Conservation (phyloP, 1,284 basidiomycete species). For the Rugosomyces carneus region DNA sequence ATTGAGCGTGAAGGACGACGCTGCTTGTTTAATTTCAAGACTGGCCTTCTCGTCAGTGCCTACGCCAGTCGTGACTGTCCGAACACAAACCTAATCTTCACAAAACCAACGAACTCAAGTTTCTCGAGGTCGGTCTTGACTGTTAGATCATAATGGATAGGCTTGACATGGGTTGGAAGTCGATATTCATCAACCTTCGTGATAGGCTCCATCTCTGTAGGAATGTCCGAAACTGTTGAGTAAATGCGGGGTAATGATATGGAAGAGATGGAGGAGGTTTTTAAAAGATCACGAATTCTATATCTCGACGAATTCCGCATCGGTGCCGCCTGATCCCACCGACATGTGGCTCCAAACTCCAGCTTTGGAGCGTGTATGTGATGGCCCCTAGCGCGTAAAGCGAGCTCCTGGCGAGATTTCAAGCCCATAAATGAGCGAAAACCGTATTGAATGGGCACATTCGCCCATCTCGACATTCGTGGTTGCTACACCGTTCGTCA, state of each 20-base stretch:
- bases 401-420: slow-evolving; percentile 1
- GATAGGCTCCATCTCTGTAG: slow-evolving; percentile 3
- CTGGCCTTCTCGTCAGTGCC: slow-evolving; percentile 31
- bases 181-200: slow-evolving; percentile 47
- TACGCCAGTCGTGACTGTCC: slow-evolving; percentile 1
- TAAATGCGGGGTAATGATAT: slow-evolving; percentile 8
- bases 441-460: slow-evolving; percentile 1
- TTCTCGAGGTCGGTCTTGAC: slow-evolving; percentile 81
- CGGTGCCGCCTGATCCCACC: slow-evolving; percentile 13
- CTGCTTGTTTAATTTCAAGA: slow-evolving; percentile 66
- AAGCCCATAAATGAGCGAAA: slow-evolving; percentile 5
- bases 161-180: slow-evolving; percentile 70
- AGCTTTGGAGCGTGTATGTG: not conserved
- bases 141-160: slow-evolving; percentile 80
- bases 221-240: slow-evolving; percentile 15
- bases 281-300: slow-evolving; percentile 3
- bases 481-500: slow-evolving; percentile 8
- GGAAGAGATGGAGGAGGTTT: slow-evolving; percentile 9
- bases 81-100: slow-evolving; percentile 57
- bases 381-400: not conserved
- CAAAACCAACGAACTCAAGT: slow-evolving; percentile 72
- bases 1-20: slow-evolving; percentile 68
- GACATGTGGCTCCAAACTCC: slow-evolving; percentile 9
- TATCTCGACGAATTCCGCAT: slow-evolving; percentile 11
- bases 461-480: slow-evolving; percentile 10